Evolutionary conservation across 2,329 filamentous ascomycete species (phyloP).

Genomic region (Ceratocystis alfenasii): DNA sequence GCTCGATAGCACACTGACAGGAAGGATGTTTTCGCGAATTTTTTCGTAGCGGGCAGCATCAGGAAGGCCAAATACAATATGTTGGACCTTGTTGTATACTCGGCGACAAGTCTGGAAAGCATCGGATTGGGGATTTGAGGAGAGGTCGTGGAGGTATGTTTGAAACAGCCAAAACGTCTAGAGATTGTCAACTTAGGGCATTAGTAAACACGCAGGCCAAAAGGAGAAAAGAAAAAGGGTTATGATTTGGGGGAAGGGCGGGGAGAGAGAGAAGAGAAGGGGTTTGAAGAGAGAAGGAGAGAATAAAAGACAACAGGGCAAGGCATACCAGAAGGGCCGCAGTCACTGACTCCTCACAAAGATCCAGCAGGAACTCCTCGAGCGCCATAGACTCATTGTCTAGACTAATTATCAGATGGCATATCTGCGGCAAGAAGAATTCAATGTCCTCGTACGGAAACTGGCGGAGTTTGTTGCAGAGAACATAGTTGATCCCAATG

Average conservation of each 20-base stretch:
- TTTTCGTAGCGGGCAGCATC: constrained; percentile 58
- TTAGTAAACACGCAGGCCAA: not conserved
- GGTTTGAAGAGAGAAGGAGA: constrained; percentile 6
- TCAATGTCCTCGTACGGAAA: constrained; percentile 87
- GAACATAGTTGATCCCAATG: constrained; percentile 79
- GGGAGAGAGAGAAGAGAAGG: constrained; percentile 4
- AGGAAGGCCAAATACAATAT: constrained; percentile 69
- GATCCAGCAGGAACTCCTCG: constrained; percentile 74
- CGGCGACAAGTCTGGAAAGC: constrained; percentile 72
- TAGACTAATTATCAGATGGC: constrained; percentile 75
- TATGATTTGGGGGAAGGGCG: not conserved
- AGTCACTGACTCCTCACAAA: constrained; percentile 79
- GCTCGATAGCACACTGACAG: constrained; percentile 69
- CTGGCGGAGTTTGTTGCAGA: constrained; percentile 78
- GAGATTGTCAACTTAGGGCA: constrained; percentile 5
- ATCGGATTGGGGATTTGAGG: constrained; percentile 60
- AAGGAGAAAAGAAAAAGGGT: not conserved
- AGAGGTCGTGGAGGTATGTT: constrained; percentile 73
- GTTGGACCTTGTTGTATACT: constrained; percentile 79
- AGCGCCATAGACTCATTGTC: constrained; percentile 86
- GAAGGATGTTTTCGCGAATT: constrained; percentile 70
- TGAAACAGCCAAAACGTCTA: constrained; percentile 88
- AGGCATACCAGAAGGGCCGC: constrained; percentile 61
- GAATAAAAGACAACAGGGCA: constrained; percentile 22
- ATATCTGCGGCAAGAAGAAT: constrained; percentile 81